Evolutionary conservation across 2,329 filamentous ascomycete genomes (phyloP).

Genomic region (Zymoseptoria pseudotritici): DNA sequence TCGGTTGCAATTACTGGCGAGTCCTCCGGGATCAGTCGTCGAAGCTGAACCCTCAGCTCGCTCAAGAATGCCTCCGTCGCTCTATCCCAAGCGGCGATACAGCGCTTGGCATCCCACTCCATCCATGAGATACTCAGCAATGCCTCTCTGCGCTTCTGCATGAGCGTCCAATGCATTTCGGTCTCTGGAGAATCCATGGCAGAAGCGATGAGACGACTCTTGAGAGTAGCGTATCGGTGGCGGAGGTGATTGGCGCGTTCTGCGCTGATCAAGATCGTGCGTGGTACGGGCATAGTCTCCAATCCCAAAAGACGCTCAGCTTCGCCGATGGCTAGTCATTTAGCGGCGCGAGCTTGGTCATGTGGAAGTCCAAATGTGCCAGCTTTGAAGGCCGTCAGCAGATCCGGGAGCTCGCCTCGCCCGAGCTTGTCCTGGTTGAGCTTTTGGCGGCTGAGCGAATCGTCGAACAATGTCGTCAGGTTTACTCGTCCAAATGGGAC

Average conservation of each 20-base stretch:
- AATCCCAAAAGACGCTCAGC: background rate
- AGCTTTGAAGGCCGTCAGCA: background rate
- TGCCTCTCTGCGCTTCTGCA: background rate
- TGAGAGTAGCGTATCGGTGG: background rate
- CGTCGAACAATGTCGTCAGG: background rate
- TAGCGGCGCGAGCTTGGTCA: background rate
- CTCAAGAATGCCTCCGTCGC: background rate
- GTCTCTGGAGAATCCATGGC: background rate
- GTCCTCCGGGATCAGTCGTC: background rate
- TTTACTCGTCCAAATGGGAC: conserved; percentile 32
- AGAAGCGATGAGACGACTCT: background rate
- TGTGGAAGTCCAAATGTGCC: background rate
- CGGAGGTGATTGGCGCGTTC: background rate
- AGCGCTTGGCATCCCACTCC: background rate
- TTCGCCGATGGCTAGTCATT: background rate
- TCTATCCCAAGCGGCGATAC: background rate
- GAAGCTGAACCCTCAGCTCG: background rate
- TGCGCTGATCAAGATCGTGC: background rate
- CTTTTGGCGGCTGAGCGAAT: background rate
- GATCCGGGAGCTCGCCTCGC: background rate
- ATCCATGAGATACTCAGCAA: background rate
- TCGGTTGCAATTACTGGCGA: background rate
- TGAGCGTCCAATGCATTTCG: background rate
- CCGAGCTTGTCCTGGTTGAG: background rate
- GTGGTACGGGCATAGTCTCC: background rate